phyloP scores from a whole-genome alignment of 2,329 filamentous ascomycete genomes.

The Biscogniauxia mediterranea region DNA sequence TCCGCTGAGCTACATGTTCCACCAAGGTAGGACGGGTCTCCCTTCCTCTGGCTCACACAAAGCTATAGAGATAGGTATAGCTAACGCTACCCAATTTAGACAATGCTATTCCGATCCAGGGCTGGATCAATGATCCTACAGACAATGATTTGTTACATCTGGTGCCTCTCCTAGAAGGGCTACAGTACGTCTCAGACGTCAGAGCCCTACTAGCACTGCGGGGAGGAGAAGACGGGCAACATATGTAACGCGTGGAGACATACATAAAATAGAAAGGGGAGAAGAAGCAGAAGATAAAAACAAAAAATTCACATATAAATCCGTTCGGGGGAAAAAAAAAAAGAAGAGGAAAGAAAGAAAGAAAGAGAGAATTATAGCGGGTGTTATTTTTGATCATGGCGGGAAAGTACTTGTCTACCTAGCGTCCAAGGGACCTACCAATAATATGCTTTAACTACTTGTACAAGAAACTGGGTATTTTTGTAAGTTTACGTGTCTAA shows the following conservation, averaged over 20 bases:
- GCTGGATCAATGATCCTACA: constrained; percentile 98
- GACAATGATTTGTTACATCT: constrained; percentile 93
- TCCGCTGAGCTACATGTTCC: constrained; percentile 96
- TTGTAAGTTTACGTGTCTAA: neutral
- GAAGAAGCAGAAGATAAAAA: neutral
- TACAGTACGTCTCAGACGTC: constrained; percentile 97
- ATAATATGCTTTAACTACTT: neutral
- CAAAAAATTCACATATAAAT: constrained; percentile 9
- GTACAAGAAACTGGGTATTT: neutral
- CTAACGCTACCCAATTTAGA: constrained; percentile 54
- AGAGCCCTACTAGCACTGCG: constrained; percentile 84
- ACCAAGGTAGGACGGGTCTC: constrained; percentile 69
- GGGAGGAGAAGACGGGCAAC: constrained; percentile 75
- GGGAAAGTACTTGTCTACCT: neutral
- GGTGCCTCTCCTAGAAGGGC: constrained; percentile 84
- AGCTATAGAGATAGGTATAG: neutral
- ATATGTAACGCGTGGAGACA: constrained; percentile 23
- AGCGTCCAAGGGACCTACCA: neutral
- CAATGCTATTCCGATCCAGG: constrained; percentile 98
- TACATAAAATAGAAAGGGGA: constrained; percentile 1
- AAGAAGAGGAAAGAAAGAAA: neutral
- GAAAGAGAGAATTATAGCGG: neutral
- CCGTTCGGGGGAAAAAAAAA: neutral
- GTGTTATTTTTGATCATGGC: neutral
- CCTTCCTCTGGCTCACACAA: neutral